Evolutionary conservation across 2,329 filamentous ascomycete genomes (phyloP).

Genomic region (Elsinoe perseae): DNA sequence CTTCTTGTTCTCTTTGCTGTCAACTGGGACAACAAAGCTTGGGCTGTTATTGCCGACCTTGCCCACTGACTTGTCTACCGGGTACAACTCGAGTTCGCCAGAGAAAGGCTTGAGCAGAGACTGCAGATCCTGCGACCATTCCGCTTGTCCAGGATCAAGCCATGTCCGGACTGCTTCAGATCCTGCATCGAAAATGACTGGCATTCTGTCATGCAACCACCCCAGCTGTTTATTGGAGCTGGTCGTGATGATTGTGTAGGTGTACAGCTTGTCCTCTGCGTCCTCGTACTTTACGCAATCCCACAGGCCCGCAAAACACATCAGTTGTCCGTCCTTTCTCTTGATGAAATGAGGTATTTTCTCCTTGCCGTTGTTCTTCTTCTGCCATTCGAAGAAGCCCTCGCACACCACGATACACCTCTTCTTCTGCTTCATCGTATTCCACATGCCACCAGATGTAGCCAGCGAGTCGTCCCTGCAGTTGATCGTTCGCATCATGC

Average conservation of each 20-base stretch:
- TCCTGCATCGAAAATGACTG: slow-evolving; percentile 74
- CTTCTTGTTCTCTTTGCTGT: slow-evolving; percentile 79
- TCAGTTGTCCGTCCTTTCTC: slow-evolving; percentile 70
- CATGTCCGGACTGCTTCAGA: slow-evolving; percentile 63
- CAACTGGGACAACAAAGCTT: slow-evolving; percentile 71
- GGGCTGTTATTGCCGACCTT: slow-evolving; percentile 91
- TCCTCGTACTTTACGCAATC: slow-evolving; percentile 76
- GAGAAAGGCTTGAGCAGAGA: slow-evolving; percentile 68
- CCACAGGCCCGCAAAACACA: slow-evolving; percentile 89
- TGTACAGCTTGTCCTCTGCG: slow-evolving; percentile 64
- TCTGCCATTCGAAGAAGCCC: slow-evolving; percentile 95
- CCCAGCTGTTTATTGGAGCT: slow-evolving; percentile 71
- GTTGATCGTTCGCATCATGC: slow-evolving; percentile 84
- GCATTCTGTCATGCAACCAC: slow-evolving; percentile 93
- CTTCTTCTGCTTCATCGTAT: slow-evolving; percentile 79
- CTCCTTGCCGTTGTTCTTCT: slow-evolving; percentile 65
- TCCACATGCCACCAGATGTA: slow-evolving; percentile 78
- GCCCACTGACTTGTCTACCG: slow-evolving; percentile 79
- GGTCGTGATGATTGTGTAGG: slow-evolving; percentile 91
- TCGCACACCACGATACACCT: slow-evolving; percentile 81
- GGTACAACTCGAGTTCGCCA: slow-evolving; percentile 75
- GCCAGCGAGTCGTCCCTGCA: slow-evolving; percentile 82
- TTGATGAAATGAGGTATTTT: slow-evolving; percentile 80
- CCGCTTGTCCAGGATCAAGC: slow-evolving; percentile 64
- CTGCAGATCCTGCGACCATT: slow-evolving; percentile 76